Evolutionary conservation across 2,329 filamentous ascomycete species (phyloP).

Genomic region (Cercospora nicotianae): DNA sequence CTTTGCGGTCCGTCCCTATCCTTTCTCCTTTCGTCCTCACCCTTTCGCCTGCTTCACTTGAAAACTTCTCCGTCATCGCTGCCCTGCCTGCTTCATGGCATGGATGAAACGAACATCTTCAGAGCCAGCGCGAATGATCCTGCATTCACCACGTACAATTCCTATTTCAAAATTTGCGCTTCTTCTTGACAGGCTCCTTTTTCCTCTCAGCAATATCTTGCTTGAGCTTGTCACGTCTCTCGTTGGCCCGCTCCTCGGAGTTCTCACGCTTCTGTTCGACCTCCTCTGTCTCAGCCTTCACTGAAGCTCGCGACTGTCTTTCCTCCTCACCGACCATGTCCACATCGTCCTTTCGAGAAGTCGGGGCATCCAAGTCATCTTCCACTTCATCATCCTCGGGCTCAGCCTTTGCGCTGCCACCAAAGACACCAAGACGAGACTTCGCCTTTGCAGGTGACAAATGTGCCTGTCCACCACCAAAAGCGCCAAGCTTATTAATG

Average conservation of each 20-base stretch:
- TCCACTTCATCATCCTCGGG: background rate
- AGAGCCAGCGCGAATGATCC: background rate
- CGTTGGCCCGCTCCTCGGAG: conserved; percentile 55
- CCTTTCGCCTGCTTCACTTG: background rate
- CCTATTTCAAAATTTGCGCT: conserved; percentile 52
- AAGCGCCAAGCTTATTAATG: conserved; percentile 9
- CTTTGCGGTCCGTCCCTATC: background rate
- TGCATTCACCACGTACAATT: background rate
- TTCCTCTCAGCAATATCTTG: conserved; percentile 53
- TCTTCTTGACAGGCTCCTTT: conserved; percentile 58
- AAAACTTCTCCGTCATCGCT: background rate
- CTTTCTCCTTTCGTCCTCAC: background rate
- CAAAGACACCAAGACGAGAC: conserved; percentile 6
- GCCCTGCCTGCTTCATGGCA: background rate
- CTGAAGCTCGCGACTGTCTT: background rate
- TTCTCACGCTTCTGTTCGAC: conserved; percentile 38
- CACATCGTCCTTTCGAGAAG: background rate
- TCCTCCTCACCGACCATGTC: conserved; percentile 5
- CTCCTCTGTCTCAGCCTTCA: background rate
- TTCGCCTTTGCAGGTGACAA: background rate
- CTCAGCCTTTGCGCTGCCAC: background rate
- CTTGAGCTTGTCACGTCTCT: conserved; percentile 59
- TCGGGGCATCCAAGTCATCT: background rate
- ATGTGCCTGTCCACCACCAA: background rate
- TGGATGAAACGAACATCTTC: background rate